These are phyloP conservation scores for Pythium grandisporangium DNA, from an alignment of 352 stramenopile genomes.

Conservation along the genomic window DNA sequence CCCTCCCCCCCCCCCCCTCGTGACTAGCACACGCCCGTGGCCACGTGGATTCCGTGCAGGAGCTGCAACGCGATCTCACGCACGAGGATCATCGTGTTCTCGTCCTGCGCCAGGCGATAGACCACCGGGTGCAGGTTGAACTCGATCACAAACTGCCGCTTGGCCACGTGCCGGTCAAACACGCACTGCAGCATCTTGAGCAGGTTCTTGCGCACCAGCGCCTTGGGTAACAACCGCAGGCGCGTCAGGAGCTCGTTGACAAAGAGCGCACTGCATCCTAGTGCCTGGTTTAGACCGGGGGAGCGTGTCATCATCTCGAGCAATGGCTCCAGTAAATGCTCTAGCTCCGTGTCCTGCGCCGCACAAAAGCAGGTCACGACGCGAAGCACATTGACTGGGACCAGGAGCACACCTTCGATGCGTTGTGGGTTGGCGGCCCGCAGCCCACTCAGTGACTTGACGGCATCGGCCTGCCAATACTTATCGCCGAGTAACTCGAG, in stretches of 20 bases:
- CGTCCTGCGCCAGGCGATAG: constrained; percentile 72
- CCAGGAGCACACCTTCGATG: constrained; percentile 72
- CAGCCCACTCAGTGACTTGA: constrained; percentile 86
- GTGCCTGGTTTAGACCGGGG: constrained; percentile 72
- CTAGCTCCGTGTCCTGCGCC: constrained; percentile 60
- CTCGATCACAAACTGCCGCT: constrained; percentile 81
- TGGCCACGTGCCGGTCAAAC: constrained; percentile 81
- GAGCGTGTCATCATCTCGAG: constrained; percentile 75
- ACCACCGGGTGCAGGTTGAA: constrained; percentile 82
- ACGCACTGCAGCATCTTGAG: constrained; percentile 90
- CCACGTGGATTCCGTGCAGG: constrained; percentile 73
- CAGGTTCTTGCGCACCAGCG: constrained; percentile 86
- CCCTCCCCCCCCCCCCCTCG: too few species aligned
- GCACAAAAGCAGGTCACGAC: constrained; percentile 63
- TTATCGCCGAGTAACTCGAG: constrained; percentile 82
- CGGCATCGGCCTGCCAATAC: constrained; percentile 86
- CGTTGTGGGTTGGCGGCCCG: constrained; percentile 76
- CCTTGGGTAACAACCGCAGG: constrained; percentile 73
- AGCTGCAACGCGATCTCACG: constrained; percentile 85
- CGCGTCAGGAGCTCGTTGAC: constrained; percentile 77
- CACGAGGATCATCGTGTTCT: constrained; percentile 86
- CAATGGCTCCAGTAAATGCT: constrained; percentile 72
- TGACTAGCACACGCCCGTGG: constrained; percentile 41
- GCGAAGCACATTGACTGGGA: constrained; percentile 54
- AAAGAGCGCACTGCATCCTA: constrained; percentile 79